These are phyloP conservation scores for Trichoderma koningiopsis DNA, from an alignment of 2,329 filamentous ascomycete species.

Conservation along the genomic window DNA sequence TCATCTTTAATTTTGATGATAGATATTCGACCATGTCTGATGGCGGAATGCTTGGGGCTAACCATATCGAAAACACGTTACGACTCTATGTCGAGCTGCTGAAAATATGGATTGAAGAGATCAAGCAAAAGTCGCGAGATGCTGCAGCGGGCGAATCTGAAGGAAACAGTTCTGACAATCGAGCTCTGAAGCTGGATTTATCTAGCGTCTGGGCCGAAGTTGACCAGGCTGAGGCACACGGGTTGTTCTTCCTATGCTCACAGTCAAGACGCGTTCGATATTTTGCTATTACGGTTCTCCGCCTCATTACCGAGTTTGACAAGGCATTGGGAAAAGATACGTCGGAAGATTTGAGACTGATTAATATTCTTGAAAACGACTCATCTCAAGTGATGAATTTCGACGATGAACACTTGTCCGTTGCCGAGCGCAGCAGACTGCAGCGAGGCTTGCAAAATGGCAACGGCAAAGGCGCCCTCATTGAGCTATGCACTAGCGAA, in stretches of 20 bases:
- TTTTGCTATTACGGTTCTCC: conserved; percentile 89
- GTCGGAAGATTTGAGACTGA: conserved; percentile 66
- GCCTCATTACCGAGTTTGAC: conserved; percentile 92
- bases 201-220: conserved; percentile 91
- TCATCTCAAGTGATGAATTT: conserved; percentile 87
- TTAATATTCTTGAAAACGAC: conserved; percentile 88
- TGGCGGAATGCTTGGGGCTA: conserved; percentile 90
- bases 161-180: conserved; percentile 63
- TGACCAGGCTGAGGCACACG: conserved; percentile 95
- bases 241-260: conserved; percentile 94
- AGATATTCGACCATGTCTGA: conserved; percentile 98
- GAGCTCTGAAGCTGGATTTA: conserved; percentile 77
- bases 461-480: conserved; percentile 80
- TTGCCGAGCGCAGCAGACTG: conserved; percentile 88
- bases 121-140: conserved; percentile 80
- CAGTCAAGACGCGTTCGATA: conserved; percentile 87
- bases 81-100: conserved; percentile 91
- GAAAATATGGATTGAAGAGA: conserved; percentile 97
- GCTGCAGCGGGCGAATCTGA: conserved; percentile 67
- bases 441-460: conserved; percentile 87
- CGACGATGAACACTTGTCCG: conserved; percentile 85
- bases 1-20: conserved; percentile 98
- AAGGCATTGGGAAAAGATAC: conserved; percentile 74
- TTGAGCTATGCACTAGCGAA: conserved; percentile 94
- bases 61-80: conserved; percentile 92